phyloP scores from a whole-genome alignment of 2,329 filamentous ascomycete species.

The Colletotrichum aenigma region DNA sequence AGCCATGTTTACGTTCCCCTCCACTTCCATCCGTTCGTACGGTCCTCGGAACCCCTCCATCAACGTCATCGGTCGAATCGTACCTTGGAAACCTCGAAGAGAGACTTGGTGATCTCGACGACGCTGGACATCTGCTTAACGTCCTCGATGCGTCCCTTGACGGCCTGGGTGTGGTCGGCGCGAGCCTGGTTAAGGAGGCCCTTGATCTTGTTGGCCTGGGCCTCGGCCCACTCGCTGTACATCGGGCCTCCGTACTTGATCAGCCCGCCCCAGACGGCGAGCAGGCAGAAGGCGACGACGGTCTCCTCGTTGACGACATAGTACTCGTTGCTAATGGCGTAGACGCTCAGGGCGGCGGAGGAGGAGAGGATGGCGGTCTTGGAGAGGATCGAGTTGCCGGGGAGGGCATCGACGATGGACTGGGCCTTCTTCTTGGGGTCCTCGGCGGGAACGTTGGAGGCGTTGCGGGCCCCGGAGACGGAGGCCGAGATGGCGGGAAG shows the following conservation, averaged over 20 bases:
- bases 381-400: slow-evolving; percentile 89
- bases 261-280: slow-evolving; percentile 90
- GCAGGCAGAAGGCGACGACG: slow-evolving; percentile 88
- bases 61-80: slow-evolving; percentile 23
- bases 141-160: slow-evolving; percentile 91
- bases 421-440: slow-evolving; percentile 97
- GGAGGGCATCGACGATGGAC: slow-evolving; percentile 91
- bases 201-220: slow-evolving; percentile 90
- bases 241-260: slow-evolving; percentile 92
- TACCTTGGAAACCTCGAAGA: slow-evolving; percentile 99
- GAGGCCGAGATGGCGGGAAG: slow-evolving; percentile 76
- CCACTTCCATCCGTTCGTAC: neutral
- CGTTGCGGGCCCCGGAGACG: slow-evolving; percentile 68
- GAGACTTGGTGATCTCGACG: slow-evolving; percentile 93
- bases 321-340: slow-evolving; percentile 98
- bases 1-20: neutral
- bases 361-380: slow-evolving; percentile 98
- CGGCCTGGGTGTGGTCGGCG: slow-evolving; percentile 92
- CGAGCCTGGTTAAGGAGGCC: slow-evolving; percentile 93
- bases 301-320: slow-evolving; percentile 99
- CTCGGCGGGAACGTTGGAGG: slow-evolving; percentile 80
- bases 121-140: slow-evolving; percentile 95
- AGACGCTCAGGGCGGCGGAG: slow-evolving; percentile 86
- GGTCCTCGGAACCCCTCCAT: neutral
- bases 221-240: slow-evolving; percentile 91